These are phyloP conservation scores for Ophiocytium majus DNA, from an alignment of 352 stramenopile species.

Conservation along the genomic window DNA sequence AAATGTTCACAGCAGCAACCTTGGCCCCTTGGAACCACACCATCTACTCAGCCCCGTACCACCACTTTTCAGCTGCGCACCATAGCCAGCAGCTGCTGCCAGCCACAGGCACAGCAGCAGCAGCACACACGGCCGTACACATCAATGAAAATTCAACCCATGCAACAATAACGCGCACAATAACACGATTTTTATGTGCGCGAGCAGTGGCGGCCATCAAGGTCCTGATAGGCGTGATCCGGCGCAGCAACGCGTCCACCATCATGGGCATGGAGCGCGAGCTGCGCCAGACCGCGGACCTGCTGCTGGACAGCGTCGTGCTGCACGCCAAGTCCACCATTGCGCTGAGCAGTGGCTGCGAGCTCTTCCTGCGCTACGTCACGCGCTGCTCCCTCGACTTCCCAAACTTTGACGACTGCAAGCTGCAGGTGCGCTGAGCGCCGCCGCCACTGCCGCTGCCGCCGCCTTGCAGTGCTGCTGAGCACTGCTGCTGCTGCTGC, in stretches of 20 bases:
- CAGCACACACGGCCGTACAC: background rate
- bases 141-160: no score
- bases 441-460: no score
- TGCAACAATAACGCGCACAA: no score
- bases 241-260: constrained; percentile 48
- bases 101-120: background rate
- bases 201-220: constrained; percentile 46
- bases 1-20: background rate
- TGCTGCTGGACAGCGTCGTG: constrained; percentile 13
- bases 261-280: constrained; percentile 53
- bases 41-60: no score
- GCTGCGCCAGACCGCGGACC: constrained; percentile 12
- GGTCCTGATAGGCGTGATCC: constrained; percentile 50
- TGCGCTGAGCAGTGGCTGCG: constrained; percentile 34
- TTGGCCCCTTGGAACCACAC: no score
- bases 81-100: background rate
- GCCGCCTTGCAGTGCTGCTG: no score
- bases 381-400: constrained; percentile 29
- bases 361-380: constrained; percentile 49
- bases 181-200: no score
- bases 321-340: constrained; percentile 41
- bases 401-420: constrained; percentile 23
- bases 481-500: no score
- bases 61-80: background rate
- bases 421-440: background rate